phyloP scores from a whole-genome alignment of 345 rosid species.

The Psidium guajava region DNA sequence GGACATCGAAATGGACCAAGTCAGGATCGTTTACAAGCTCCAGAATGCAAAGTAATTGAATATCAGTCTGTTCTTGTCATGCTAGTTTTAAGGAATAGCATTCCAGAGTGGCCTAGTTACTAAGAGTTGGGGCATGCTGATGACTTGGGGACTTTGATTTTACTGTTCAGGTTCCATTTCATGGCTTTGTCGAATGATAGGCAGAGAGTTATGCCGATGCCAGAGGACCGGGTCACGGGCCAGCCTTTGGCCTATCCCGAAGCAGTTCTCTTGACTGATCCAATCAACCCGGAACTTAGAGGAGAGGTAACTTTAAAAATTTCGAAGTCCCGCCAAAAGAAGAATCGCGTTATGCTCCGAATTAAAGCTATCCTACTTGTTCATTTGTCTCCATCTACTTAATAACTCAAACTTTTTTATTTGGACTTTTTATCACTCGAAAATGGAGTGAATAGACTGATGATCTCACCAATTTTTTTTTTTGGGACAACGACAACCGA shows the following conservation, averaged over 20 bases:
- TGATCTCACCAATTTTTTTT: too few relatives aligned
- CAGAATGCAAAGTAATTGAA: constrained; percentile 30
- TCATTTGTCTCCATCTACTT: background rate
- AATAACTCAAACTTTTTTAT: accelerated
- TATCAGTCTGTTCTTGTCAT: background rate
- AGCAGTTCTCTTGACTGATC: constrained; percentile 73
- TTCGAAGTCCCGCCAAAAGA: accelerated
- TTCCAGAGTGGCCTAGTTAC: background rate
- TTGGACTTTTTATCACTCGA: background rate
- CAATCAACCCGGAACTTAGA: constrained; percentile 32
- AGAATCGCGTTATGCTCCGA: background rate
- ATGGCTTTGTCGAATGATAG: constrained; percentile 71
- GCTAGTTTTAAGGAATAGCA: background rate
- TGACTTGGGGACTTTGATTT: background rate
- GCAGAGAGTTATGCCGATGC: constrained; percentile 65
- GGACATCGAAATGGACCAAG: constrained; percentile 77
- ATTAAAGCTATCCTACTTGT: background rate
- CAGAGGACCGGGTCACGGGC: constrained; percentile 30
- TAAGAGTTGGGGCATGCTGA: background rate
- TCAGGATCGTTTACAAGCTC: constrained; percentile 76
- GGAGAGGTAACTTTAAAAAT: constrained; percentile 49
- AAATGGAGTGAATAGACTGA: background rate
- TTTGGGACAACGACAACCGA: background rate
- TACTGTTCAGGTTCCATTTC: constrained; percentile 45
- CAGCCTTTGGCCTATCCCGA: constrained; percentile 56